Conservation (phyloP, 345 rosid genomes). For the Iberis pinnata region DNA sequence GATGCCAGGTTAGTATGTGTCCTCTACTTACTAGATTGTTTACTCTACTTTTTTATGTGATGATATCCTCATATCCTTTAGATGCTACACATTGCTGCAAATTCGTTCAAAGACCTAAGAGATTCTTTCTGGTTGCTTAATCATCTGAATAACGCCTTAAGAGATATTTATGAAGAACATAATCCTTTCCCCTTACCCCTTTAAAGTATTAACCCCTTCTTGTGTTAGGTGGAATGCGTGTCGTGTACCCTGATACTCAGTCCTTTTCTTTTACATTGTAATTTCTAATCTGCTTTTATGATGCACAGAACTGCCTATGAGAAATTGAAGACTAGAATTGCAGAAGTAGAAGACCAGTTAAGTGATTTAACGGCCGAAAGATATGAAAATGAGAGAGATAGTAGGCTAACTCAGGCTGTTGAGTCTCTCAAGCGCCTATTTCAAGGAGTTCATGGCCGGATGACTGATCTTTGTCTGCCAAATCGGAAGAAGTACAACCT, state of each 20-base stretch:
- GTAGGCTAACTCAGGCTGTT: constrained; percentile 81
- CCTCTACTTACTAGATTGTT: constrained; percentile 16
- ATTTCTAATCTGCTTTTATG: constrained; percentile 14
- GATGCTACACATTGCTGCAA: constrained; percentile 12
- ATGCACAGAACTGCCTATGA: constrained; percentile 55
- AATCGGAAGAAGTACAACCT: constrained; percentile 85
- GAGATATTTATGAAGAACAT: constrained; percentile 13
- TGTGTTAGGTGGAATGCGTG: constrained; percentile 9
- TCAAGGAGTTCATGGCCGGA: constrained; percentile 96
- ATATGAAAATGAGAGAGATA: constrained; percentile 87
- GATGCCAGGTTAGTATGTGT: constrained; percentile 58
- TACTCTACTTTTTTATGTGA: too few relatives aligned
- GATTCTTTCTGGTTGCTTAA: constrained; percentile 12
- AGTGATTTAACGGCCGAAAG: constrained; percentile 91
- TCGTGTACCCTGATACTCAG: constrained; percentile 1
- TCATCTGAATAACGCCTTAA: constrained; percentile 15
- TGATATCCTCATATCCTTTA: too few relatives aligned
- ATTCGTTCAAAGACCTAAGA: not conserved
- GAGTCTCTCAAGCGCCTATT: constrained; percentile 83
- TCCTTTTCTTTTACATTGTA: constrained; percentile 2
- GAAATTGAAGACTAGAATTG: constrained; percentile 64
- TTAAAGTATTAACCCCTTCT: constrained; percentile 5
- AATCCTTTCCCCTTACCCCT: not conserved
- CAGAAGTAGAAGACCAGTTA: constrained; percentile 72
- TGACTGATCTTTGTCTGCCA: constrained; percentile 95